Evolutionary conservation across 2,329 filamentous ascomycete species (phyloP), one percentile per base, ranked within the genome.

Genomic region (Sporothrix humicola): DNA sequence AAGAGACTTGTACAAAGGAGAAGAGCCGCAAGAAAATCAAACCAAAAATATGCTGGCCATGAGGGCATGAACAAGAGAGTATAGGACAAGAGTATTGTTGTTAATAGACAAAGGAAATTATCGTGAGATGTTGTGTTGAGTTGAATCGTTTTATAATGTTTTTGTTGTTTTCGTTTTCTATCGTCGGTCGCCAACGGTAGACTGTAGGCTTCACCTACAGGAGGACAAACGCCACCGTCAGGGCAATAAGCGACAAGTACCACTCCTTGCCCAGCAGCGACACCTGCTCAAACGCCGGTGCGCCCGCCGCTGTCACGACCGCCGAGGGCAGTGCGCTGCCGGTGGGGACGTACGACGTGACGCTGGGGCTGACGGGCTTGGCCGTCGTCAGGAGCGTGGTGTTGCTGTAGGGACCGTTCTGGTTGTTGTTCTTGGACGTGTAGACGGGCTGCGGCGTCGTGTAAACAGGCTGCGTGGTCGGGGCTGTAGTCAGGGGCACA

Each of bases 161-260:
- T 56, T 56, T 59, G n/a, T 42, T 20, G 9, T 54, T 71, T 68
- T 68, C n/a, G 7, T 68, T 71, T 12, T 56, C 23, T 26, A 3
- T 26, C 23, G 23, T 26, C 23, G 23, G 23, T 26, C 23, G 23
- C 23, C 23, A 26, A 26, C 23, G 1, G 23, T 26, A 26, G 23
- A 26, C 23, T 26, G 23, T 26, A 26, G 23, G 23, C 23, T 26
- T 26, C 23, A 26, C 23, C 23, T 26, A 26, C 23, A 26, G 23
- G 23, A 74, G 7, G 23, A 74, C 26, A 66, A 74, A 73, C 15
- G 71, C 73, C 5, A 74, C 66, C 42, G 73, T 68, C 66, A 72
- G 48, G 6, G 59, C 71, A 42, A 71, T 37, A 37, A 74, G 56
- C 5, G 70, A 73, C 48, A 74, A 20, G 66, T 73, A 74, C 73